Evolutionary conservation across 2,329 filamentous ascomycete species (phyloP), one percentile per base, ranked within the genome.

Genomic region (Ceratocystis huliohia): DNA sequence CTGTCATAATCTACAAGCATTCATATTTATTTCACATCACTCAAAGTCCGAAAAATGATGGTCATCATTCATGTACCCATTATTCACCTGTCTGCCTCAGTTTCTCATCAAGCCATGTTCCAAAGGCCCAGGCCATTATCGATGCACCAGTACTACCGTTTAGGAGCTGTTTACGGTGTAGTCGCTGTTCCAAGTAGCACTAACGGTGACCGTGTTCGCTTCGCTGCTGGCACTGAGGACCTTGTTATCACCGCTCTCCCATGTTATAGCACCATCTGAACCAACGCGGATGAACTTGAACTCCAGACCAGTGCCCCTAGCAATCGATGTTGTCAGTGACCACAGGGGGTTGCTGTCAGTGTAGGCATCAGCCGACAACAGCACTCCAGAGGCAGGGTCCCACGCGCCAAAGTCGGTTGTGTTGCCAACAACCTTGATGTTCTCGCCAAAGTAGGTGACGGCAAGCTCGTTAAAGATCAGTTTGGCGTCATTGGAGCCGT

Each of bases 271-370:
- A 0, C 84, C 82, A 70, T 82, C 79, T 0, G 74, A 71, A 67
- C 78, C 78, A 53, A 86, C 79, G 63, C 82, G 81, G 70, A 90
- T 81, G 72, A 84, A 91, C 76, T 90, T 89, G 74, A 89, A 90
- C 75, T 84, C 71, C 56, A 90, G 76, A 2, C 74, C 75, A 61
- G 78, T 77, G 1, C 86, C 86, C 0, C 83, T 78, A 0, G 78
- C 74, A 17, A 91, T 74, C 1, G 75, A 76, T 33, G 89, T 72
- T 0, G 80, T 81, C 0, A 74, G 78, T 59, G 76, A 79, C 88
- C 88, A 91, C 5, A 88, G 69, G 0, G 82, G 84, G 70, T 87
- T 83, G 44, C 73, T 75, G 1, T 76, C 70, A 0, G 83, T 86
- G 72, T 90, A 91, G 20, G 77, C 71, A 17, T 75, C 76, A 1